phyloP scores from a whole-genome alignment of 192 early-diverging fungal species.

The Umbelopsis isabellina region DNA sequence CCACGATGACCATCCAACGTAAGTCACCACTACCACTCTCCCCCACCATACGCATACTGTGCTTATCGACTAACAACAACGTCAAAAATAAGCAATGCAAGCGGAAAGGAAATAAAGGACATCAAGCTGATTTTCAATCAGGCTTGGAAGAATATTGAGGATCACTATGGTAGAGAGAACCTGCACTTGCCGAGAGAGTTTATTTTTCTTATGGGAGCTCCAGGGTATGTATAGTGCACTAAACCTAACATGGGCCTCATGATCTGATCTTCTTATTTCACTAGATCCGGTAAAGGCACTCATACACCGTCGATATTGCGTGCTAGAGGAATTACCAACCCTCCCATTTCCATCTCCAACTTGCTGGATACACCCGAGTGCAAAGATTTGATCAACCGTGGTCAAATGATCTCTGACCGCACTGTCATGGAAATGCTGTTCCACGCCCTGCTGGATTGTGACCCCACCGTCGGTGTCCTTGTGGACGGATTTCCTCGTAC shows the following conservation, averaged over 20 bases:
- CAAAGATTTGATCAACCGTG: slow-evolving; percentile 58
- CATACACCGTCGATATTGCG: slow-evolving; percentile 58
- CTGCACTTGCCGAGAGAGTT: slow-evolving; percentile 58
- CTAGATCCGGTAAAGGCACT: slow-evolving; percentile 58
- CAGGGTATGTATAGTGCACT: slow-evolving; percentile 33
- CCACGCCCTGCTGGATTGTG: slow-evolving; percentile 53
- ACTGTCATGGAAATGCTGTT: slow-evolving; percentile 57
- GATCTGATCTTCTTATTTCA: background rate
- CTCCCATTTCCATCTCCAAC: slow-evolving; percentile 58
- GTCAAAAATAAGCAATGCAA: background rate
- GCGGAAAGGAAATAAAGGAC: slow-evolving; percentile 54
- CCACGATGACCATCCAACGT: slow-evolving; percentile 6
- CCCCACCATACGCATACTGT: background rate
- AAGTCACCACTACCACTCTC: background rate
- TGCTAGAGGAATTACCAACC: slow-evolving; percentile 60
- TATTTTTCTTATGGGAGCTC: slow-evolving; percentile 63
- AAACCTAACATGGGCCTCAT: background rate
- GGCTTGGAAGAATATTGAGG: slow-evolving; percentile 61
- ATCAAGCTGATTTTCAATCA: slow-evolving; percentile 66
- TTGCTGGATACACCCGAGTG: slow-evolving; percentile 58
- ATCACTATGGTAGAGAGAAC: slow-evolving; percentile 52
- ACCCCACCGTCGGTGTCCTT: slow-evolving; percentile 55
- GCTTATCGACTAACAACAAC: background rate
- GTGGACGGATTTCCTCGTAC: slow-evolving; percentile 64
- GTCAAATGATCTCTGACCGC: slow-evolving; percentile 58